Evolutionary conservation across 2,329 filamentous ascomycete genomes (phyloP), one percentile per base, ranked within the genome.

Genomic region (Ophiostoma himal-ulmi): DNA sequence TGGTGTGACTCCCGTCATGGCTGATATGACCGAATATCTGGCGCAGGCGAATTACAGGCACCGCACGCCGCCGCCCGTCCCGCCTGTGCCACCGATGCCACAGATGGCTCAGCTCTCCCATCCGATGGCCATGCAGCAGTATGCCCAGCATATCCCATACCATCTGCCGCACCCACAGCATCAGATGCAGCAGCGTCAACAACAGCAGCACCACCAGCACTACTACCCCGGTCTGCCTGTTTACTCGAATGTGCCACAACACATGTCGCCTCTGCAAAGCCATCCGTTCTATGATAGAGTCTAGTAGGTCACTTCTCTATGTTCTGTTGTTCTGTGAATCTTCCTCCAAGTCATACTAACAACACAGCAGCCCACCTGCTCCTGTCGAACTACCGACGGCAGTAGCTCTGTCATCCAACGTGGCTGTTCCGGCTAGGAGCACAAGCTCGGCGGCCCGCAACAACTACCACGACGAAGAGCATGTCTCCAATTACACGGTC

Each of bases 381-480:
- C 71, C 37, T 0, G 78, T 77, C 0, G 81, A 82, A 72, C 74
- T 83, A 1, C 78, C 81, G 4, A 73, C 76, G 1, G 78, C 76
- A 8, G 62, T 65, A 36, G 30, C 57, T 8, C 68, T 71, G 1
- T 76, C 77, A 5, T 2, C 14, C 6, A 14, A 39, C 3, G 36
- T 22, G 17, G 26, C 68, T 17, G 37, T 30, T 5, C 34, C 52
- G 36, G 37, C 68, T 7, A 14, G 57, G 6, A 62, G 57, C 22
- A 7, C 57, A 8, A 62, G 57, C 57, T 17, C 22, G 52, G n/a
- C 20, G 11, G 14, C 57, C 26, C 57, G 26, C 26, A 6, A 14
- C 57, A 30, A 34, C 57, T 26, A 34, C n/a, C 26, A 48, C 17
- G 44, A 48, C 44, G 6, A 14, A 14, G 11, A 26, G 22, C 20